Evolutionary conservation across 2,329 filamentous ascomycete species (phyloP).

Genomic region (Trichoderma koningiopsis): DNA sequence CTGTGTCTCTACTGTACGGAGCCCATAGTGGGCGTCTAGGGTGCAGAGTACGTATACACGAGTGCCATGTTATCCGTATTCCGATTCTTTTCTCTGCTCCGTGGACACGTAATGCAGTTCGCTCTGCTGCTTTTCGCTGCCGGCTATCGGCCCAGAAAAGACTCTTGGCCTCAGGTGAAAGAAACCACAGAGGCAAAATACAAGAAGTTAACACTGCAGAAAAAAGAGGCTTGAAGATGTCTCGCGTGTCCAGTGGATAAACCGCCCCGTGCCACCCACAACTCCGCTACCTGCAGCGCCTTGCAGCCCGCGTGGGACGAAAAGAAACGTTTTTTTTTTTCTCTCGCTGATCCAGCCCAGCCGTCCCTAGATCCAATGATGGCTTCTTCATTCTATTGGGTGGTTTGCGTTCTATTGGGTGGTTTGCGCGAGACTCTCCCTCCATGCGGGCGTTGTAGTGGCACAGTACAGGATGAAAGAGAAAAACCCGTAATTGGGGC

Average conservation of each 20-base stretch:
- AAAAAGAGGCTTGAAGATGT: not conserved
- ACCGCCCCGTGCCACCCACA: not conserved
- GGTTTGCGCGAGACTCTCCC: not conserved
- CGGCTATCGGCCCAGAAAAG: not conserved
- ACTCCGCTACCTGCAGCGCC: not conserved
- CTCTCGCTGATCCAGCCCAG: conserved; percentile 17
- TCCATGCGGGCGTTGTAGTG: not conserved
- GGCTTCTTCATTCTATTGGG: not conserved
- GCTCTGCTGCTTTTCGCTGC: not conserved
- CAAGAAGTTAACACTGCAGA: not conserved
- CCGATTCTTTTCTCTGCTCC: not conserved
- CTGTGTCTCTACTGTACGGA: not conserved
- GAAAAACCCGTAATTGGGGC: not conserved
- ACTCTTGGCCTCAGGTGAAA: not conserved
- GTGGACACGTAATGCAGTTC: conserved; percentile 9
- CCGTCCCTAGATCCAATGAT: conserved; percentile 10
- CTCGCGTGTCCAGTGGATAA: conserved; percentile 18
- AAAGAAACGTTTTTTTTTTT: not conserved
- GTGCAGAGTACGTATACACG: not conserved
- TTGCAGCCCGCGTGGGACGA: conserved; percentile 18
- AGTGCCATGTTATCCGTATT: not conserved
- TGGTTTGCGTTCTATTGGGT: not conserved
- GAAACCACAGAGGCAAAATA: not conserved
- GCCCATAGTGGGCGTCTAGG: not conserved
- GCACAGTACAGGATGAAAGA: not conserved